Base-by-base conservation (phyloP, 2,329 filamentous ascomycete genomes). In the Penicillium sp. region DNA sequence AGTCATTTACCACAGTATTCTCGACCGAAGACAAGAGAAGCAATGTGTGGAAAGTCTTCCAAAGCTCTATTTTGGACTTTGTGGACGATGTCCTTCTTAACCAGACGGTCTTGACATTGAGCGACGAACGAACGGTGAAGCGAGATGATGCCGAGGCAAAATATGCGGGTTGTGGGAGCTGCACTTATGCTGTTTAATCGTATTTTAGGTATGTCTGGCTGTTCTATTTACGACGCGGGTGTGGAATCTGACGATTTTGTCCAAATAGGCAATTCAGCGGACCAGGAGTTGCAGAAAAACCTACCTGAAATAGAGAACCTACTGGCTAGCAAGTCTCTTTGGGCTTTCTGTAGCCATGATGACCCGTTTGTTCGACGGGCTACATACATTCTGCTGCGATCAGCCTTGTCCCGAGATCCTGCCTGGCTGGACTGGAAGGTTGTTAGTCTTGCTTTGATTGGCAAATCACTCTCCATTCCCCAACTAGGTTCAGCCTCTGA, bases 111-210 rank as follows among this genome's bases (percentile, higher is more conserved):
- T 78, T 85, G 28, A 94, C 88, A 0, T 74, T 98, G 28, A 97
- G 90, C 63, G 93, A 98, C 64, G 87, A 94, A 69, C 80, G 91
- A 20, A 88, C 83, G 0, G 87, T 89, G 3, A 93, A 82, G 49
- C 72, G 80, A 7, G 91, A 97, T 56, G 93, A 98, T 64, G 84
- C 89, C 3, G 80, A 89, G 55, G 80, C 86, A 14, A 96, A 95
- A 59, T 93, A 94, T 69, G 80, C 80, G 93, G 38, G 89, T 96
- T 3, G 75, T 81, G n/a, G 77, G 78, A 1, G 79, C 80, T 6
- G 79, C 76, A 43, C 67, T 82, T 22, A 65, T 77, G 22, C 67
- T 82, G 13, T 69, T 84, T 16, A 74, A 74, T 13, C 75, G 76
- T 45, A 66, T 85, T 23, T 57, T 85, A 50, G 64, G 70, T 74